Base-by-base conservation (phyloP, 768 basidiomycete species). In the Lepiota subincarnata region DNA sequence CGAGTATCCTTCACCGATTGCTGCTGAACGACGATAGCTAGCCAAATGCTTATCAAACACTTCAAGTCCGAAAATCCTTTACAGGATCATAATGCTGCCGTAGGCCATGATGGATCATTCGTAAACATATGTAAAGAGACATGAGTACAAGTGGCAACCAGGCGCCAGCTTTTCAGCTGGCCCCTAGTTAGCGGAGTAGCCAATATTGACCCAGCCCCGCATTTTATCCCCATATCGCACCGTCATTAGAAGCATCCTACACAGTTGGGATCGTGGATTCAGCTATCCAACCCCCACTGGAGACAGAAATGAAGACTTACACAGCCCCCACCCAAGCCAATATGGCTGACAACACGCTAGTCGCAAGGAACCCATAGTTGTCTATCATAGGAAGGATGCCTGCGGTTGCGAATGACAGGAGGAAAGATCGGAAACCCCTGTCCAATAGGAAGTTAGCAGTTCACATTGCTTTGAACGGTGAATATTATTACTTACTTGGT, bases 171-270 rank as follows among this genome's bases (percentile, higher is more conserved):
- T 31, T 11, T 57, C 60, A 76, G 52, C 72, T 73, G n/a, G 19
- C 63, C 68, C 0, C 68, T 61, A 5, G n/a, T 60, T 61, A 0
- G 74, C 77, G 0, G 82, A 79, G 59, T 75, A 85, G 2, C 79
- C 83, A 2, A 84, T 66, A 57, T 87, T 80, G 2, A 75, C 66
- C 71, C 76, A 81, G 0, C 73, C 76, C 38, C 85, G 73, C 71
- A 87, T 75, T 49, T 71, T 68, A 24, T 75, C 73, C 2, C 84
- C 85, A 37, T 84, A 81, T 16, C 66, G 70, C 42, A 87, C 80
- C 3, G 77, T 79, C 14, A 73, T 56, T 69, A 71, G 76, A 2
- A 87, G 57, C 3, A 83, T 45, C 11, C 85, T 86, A 54, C 14
- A 22, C 31, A 19, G n/a, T 31, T 8, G 31, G 7, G 2, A 42